phyloP scores from a whole-genome alignment of 805 yeast species.

The Wickerhamomyces subpelliculosus region DNA sequence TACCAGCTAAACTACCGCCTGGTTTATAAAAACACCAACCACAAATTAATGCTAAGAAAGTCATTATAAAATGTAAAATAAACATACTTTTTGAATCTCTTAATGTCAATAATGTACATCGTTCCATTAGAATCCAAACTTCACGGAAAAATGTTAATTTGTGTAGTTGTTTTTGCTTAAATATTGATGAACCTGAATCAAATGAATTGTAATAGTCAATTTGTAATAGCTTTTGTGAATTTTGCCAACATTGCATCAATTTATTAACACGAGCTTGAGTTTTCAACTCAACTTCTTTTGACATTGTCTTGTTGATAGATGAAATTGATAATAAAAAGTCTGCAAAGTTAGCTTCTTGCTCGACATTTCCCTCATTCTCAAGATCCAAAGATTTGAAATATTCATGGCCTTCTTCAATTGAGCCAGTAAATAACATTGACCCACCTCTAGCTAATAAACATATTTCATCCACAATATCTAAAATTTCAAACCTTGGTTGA shows the following conservation, averaged over 20 bases:
- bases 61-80: slow-evolving; percentile 16
- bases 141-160: slow-evolving; percentile 34
- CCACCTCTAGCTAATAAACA: slow-evolving; percentile 62
- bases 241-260: slow-evolving; percentile 31
- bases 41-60: slow-evolving; percentile 24
- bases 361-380: slow-evolving; percentile 9
- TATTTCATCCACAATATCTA: slow-evolving; percentile 60
- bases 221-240: slow-evolving; percentile 2
- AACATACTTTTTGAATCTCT: slow-evolving; percentile 37
- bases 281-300: slow-evolving; percentile 26
- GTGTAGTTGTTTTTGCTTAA: neutral
- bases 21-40: slow-evolving; percentile 81
- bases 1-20: slow-evolving; percentile 48
- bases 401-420: slow-evolving; percentile 30
- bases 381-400: slow-evolving; percentile 41
- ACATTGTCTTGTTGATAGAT: slow-evolving; percentile 34
- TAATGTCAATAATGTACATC: slow-evolving; percentile 34
- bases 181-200: slow-evolving; percentile 1
- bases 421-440: slow-evolving; percentile 38
- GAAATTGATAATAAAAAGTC: slow-evolving; percentile 44
- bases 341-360: slow-evolving; percentile 44
- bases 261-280: slow-evolving; percentile 19
- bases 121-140: slow-evolving; percentile 29
- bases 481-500: slow-evolving; percentile 80
- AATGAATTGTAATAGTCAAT: neutral